A percentile compares a stretch with the other conserved stretches of the same genome.
These are phyloP conservation scores for Chytridiales sp. DNA, from an alignment of 371 early-diverging fungal species.

Conservation along the genomic window DNA sequence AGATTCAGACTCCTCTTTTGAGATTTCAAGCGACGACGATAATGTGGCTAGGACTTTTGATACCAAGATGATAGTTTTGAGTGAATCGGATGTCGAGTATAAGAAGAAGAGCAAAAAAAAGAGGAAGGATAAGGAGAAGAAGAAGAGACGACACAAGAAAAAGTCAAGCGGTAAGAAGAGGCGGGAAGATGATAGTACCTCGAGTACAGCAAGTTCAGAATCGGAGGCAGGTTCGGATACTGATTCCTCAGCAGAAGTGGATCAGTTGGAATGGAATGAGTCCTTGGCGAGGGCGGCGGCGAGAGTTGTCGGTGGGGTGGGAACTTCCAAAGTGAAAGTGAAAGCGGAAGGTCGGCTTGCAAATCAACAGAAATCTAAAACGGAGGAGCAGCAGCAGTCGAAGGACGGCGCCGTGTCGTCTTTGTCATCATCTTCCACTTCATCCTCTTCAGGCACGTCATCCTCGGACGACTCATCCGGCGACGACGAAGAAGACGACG, in stretches of 20 bases:
- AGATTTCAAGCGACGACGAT: neutral
- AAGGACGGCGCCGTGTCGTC: neutral
- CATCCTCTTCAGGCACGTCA: neutral
- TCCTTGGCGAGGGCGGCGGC: too few species aligned
- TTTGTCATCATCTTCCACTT: neutral
- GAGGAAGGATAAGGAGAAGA: neutral
- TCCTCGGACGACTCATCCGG: neutral
- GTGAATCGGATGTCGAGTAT: neutral
- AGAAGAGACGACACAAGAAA: neutral
- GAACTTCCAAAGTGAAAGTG: neutral
- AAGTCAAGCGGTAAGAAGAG: neutral
- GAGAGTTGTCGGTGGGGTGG: too few species aligned
- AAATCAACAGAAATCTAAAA: neutral
- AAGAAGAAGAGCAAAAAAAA: constrained; percentile 1
- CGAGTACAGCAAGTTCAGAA: neutral
- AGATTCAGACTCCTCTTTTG: neutral
- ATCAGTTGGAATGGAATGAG: too few species aligned
- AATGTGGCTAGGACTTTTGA: neutral
- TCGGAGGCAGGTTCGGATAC: neutral
- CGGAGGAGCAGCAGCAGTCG: neutral
- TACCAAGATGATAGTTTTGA: neutral
- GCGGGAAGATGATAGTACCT: neutral
- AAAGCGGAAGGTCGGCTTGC: neutral
- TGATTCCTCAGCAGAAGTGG: neutral
- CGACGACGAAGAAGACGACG: constrained; percentile 3